Evolutionary conservation across 1,284 basidiomycete species (phyloP).

Genomic region (Trichosporon inkin): DNA sequence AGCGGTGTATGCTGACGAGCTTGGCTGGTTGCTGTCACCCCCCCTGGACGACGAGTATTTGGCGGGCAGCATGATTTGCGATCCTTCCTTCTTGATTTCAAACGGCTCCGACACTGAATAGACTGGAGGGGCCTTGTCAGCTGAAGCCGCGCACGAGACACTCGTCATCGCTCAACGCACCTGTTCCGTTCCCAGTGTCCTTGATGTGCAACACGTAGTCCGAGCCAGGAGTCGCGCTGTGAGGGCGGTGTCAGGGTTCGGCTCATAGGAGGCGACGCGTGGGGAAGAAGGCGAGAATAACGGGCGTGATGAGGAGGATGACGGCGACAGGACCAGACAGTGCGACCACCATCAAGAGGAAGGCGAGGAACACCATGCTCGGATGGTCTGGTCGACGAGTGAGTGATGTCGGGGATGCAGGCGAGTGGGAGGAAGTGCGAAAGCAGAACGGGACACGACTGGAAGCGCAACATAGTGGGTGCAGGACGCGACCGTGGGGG

Average conservation of each 20-base stretch:
- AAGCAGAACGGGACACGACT: background rate
- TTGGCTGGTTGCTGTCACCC: background rate
- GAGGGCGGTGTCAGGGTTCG: background rate
- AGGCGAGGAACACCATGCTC: slow-evolving; percentile 4
- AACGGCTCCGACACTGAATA: slow-evolving; percentile 16
- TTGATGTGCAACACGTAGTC: slow-evolving; percentile 3
- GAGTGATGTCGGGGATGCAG: background rate
- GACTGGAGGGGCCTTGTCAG: slow-evolving; percentile 8
- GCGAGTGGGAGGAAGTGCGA: background rate
- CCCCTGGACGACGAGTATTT: background rate
- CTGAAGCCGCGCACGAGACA: background rate
- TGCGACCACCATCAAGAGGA: slow-evolving; percentile 2
- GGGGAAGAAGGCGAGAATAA: slow-evolving; percentile 6
- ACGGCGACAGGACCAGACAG: slow-evolving; percentile 1
- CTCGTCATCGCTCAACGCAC: background rate
- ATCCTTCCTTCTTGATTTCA: slow-evolving; percentile 18
- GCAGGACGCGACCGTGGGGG: no score
- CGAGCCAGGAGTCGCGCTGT: background rate
- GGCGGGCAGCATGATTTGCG: slow-evolving; percentile 6
- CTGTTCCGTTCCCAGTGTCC: slow-evolving; percentile 2
- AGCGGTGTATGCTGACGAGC: background rate
- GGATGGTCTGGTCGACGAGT: background rate
- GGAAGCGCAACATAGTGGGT: background rate
- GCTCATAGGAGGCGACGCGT: background rate
- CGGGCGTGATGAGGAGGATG: slow-evolving; percentile 7